Percentiles rank a stretch among this genome's conserved stretches.
Evolutionary conservation across 164 flowering plant genomes (phyloP).

Genomic region (Vitis cinerea): DNA sequence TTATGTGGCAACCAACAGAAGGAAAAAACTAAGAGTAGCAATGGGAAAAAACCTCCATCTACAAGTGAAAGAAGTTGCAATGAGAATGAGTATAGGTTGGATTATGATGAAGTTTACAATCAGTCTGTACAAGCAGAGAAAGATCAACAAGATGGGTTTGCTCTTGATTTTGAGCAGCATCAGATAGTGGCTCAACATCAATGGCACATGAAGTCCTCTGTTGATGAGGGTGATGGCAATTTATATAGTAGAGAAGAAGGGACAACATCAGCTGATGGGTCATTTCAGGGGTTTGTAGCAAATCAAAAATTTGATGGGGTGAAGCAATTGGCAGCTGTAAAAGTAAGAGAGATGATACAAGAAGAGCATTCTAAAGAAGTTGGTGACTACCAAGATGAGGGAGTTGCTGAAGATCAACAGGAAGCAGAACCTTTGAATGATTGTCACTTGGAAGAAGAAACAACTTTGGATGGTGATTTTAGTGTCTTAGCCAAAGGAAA

Average conservation of each 20-base stretch:
- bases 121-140: slow-evolving; percentile 1
- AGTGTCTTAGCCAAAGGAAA: slow-evolving; percentile 3
- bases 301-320: background rate
- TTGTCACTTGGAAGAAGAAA: background rate
- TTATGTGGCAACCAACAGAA: slow-evolving; percentile 4
- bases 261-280: background rate
- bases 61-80: background rate
- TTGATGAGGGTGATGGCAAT: background rate
- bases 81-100: slow-evolving; percentile 1
- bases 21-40: slow-evolving; percentile 4
- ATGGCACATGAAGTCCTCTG: background rate
- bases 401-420: slow-evolving; percentile 8
- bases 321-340: background rate
- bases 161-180: background rate
- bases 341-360: background rate
- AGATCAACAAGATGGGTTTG: slow-evolving; percentile 2
- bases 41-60: slow-evolving; percentile 12
- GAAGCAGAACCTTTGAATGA: background rate
- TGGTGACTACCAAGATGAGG: background rate
- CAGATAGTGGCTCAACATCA: background rate
- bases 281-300: background rate
- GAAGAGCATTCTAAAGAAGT: background rate
- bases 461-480: background rate
- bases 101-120: background rate
- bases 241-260: background rate